These are phyloP conservation scores for Apophysomyces ossiformis DNA, from an alignment of 371 early-diverging fungal genomes.

Conservation along the genomic window DNA sequence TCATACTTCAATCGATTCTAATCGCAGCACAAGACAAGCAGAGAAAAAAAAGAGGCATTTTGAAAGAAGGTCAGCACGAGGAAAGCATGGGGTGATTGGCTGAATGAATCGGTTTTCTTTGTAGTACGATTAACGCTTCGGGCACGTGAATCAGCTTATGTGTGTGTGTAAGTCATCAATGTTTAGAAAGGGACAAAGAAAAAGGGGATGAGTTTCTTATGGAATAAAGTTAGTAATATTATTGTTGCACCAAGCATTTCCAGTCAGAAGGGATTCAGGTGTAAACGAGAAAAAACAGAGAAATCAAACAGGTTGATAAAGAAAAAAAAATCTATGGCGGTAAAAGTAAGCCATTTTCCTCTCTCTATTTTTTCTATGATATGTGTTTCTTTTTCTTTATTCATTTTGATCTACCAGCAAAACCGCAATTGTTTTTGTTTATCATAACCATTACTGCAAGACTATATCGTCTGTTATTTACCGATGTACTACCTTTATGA, in stretches of 20 bases:
- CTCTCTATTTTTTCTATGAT: too few relatives aligned
- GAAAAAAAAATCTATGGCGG: too few relatives aligned
- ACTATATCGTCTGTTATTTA: too few relatives aligned
- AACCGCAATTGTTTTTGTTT: too few relatives aligned
- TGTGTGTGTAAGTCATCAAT: not conserved
- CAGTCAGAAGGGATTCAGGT: not conserved
- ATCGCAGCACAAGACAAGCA: too few relatives aligned
- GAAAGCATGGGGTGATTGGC: constrained; percentile 4
- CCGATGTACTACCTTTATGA: too few relatives aligned
- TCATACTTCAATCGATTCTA: not conserved
- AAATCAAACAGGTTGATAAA: not conserved
- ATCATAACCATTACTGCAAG: too few relatives aligned
- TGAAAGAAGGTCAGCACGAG: constrained; percentile 7
- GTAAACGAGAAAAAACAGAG: not conserved
- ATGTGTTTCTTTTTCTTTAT: too few relatives aligned
- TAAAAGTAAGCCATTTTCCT: too few relatives aligned
- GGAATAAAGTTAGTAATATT: not conserved
- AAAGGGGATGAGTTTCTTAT: constrained; percentile 1
- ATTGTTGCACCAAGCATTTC: not conserved
- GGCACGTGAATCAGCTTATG: not conserved
- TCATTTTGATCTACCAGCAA: too few relatives aligned
- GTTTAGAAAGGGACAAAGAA: not conserved
- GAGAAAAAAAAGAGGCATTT: not conserved
- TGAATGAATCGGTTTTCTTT: not conserved
- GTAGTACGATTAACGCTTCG: not conserved